A percentile compares a stretch with the other conserved stretches of the same genome.
These are phyloP conservation scores for Kluyveromyces wickerhamii DNA, from an alignment of 805 yeast species.

Conservation along the genomic window DNA sequence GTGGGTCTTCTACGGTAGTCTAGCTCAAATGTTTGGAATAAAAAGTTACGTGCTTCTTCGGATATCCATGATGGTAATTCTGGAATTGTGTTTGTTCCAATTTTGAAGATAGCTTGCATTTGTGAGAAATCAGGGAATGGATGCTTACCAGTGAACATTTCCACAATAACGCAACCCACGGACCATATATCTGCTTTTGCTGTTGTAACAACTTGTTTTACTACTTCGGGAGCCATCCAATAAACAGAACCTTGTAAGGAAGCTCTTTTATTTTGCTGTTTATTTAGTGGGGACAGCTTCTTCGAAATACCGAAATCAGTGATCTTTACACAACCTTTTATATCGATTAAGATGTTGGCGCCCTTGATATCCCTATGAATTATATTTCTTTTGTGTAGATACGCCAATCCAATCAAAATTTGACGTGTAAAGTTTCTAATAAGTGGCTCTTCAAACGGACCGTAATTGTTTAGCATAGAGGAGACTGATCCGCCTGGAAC, in stretches of 20 bases:
- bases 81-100: conserved; percentile 82
- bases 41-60: conserved; percentile 57
- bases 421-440: conserved; percentile 67
- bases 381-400: conserved; percentile 66
- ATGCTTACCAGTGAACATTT: conserved; percentile 93
- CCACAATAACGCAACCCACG: conserved; percentile 87
- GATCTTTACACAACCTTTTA: conserved; percentile 73
- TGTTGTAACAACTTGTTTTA: conserved; percentile 84
- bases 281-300: conserved; percentile 49
- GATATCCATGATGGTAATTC: conserved; percentile 70
- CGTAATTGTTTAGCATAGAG: conserved; percentile 61
- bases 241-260: conserved; percentile 91
- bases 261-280: conserved; percentile 46
- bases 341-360: conserved; percentile 75
- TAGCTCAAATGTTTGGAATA: conserved; percentile 59
- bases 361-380: conserved; percentile 87
- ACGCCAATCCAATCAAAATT: conserved; percentile 64
- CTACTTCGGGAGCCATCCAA: conserved; percentile 99
- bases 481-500: conserved; percentile 71
- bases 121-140: conserved; percentile 93
- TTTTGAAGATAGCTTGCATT: conserved; percentile 94
- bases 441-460: conserved; percentile 73
- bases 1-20: conserved; percentile 68
- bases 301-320: conserved; percentile 83
- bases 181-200: conserved; percentile 97